Conservation (phyloP, 495 filamentous ascomycete genomes). For the Penicillium tannophilum region DNA sequence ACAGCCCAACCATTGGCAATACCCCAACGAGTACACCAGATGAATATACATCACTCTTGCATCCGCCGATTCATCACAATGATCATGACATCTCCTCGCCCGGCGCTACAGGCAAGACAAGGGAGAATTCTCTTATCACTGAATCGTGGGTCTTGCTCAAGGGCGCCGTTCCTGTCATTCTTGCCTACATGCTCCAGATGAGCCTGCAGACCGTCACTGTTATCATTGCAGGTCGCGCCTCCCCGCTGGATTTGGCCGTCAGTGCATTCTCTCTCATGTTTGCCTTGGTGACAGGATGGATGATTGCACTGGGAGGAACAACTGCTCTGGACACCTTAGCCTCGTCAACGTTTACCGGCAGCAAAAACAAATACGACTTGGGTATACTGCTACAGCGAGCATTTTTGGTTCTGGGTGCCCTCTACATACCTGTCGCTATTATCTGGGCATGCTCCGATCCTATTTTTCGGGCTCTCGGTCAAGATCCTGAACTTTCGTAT, state of each 20-base stretch:
- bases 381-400: conserved; percentile 81
- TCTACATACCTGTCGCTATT: conserved; percentile 75
- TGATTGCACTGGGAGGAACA: conserved; percentile 89
- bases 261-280: conserved; percentile 95
- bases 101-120: not conserved
- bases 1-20: no score
- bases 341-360: conserved; percentile 84
- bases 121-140: not conserved
- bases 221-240: conserved; percentile 80
- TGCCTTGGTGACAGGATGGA: conserved; percentile 87
- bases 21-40: not conserved
- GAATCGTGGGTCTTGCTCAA: conserved; percentile 58
- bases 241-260: conserved; percentile 78
- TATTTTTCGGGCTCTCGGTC: conserved; percentile 75
- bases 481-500: conserved; percentile 75
- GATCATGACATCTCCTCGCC: not conserved
- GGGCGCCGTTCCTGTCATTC: conserved; percentile 76
- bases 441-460: conserved; percentile 79
- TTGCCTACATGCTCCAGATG: conserved; percentile 90
- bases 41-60: conserved; percentile 2
- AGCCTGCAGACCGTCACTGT: conserved; percentile 86
- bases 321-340: conserved; percentile 89
- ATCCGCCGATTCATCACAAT: not conserved
- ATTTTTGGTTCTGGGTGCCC: conserved; percentile 69
- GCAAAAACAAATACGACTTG: conserved; percentile 77